Evolutionary conservation across 164 flowering plant genomes (phyloP), one percentile per base, ranked within the genome.

Genomic region (Macadamia tetraphylla): DNA sequence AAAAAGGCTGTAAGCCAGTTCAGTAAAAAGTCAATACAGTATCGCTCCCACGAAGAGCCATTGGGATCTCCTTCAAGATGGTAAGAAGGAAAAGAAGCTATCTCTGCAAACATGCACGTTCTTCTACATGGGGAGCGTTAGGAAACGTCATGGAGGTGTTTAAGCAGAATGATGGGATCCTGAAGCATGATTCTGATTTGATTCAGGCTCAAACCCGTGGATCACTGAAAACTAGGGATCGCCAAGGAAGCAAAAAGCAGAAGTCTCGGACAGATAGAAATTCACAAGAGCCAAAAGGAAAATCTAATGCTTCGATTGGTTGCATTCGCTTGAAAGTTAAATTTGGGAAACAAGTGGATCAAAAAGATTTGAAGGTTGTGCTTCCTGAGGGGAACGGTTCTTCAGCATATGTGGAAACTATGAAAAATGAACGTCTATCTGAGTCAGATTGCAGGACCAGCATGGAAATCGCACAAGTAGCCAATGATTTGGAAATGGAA

Each of bases 11-110:
- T 73, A 14, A 73, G 73, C 64, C 75, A 77, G 55, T 17, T 68
- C 63, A 74, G 71, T 73, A 77, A 69, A 58, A 48, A 52, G 17
- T 72, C 46, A 78, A 68, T 32, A 74, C 48, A 17, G 67, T 49
- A 10, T 49, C 51, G 43, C 8, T 44, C n/a, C 18, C 76, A 55
- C 29, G 46, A 46, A 46, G 64, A 55, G 43, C 68, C 12, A 14
- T 64, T 60, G 74, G 69, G 48, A 62, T 74, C 51, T 66, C 72
- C 30, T 74, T 71, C 35, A 64, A 74, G 67, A 66, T 64, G 40
- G 65, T 77, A 15, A 83, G 82, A 77, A 75, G 69, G 78, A 88
- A 79, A 76, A 80, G 98, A 79, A 92, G 90, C 69, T 77, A 65
- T 70, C 46, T 69, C 13, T 69, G 84, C 71, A 88, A 80, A 76